Conservation (phyloP, 2,329 filamentous ascomycete species). For the Fusarium fracticaudum region DNA sequence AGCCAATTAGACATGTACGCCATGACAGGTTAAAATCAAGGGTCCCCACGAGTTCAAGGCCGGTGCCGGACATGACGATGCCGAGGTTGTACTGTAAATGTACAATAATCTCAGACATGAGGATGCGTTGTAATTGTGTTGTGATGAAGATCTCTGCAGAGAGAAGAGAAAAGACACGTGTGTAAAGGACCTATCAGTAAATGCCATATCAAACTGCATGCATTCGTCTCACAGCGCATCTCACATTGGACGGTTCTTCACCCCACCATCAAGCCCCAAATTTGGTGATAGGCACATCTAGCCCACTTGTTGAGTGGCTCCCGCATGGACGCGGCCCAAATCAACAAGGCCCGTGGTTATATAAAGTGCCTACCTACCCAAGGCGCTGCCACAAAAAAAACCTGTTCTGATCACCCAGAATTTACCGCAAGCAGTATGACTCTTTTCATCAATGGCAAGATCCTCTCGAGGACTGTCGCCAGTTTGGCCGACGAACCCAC, state of each 20-base stretch:
- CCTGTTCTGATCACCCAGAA: neutral
- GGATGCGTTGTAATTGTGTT: neutral
- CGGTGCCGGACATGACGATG: constrained; percentile 13
- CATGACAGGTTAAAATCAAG: neutral
- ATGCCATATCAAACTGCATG: constrained; percentile 12
- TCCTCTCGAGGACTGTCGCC: constrained; percentile 39
- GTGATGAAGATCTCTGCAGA: too few species aligned
- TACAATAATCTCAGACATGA: neutral
- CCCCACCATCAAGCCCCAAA: constrained; percentile 10
- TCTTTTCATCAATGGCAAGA: constrained; percentile 45
- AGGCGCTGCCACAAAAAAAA: neutral
- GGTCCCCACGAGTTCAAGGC: constrained; percentile 27
- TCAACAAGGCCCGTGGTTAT: neutral
- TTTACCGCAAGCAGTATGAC: constrained; percentile 3
- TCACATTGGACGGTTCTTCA: neutral
- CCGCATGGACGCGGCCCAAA: constrained; percentile 11
- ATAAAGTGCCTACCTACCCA: constrained; percentile 24
- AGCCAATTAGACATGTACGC: neutral
- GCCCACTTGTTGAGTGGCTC: constrained; percentile 25
- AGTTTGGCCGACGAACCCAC: constrained; percentile 39
- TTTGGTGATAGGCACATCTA: constrained; percentile 25
- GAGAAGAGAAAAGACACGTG: too few species aligned
- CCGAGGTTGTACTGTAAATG: constrained; percentile 12
- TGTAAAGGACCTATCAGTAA: neutral
- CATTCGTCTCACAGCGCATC: neutral